A percentile compares a stretch with the other conserved stretches of the same genome.
phyloP scores from a whole-genome alignment of 2,329 filamentous ascomycete genomes.

The Hypoxylon sp. region DNA sequence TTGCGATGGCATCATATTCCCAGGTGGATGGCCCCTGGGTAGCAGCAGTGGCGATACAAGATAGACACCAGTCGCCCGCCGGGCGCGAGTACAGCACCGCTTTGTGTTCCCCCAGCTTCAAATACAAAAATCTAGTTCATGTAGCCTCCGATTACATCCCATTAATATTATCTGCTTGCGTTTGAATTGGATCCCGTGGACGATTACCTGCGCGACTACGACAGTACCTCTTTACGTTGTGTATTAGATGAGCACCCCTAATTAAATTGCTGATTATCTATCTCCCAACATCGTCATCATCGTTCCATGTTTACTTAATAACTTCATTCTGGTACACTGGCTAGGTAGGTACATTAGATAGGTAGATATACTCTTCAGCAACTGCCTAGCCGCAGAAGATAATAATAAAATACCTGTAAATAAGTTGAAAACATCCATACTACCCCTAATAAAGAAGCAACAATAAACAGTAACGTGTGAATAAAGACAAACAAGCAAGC shows the following conservation, averaged over 20 bases:
- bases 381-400: slow-evolving; percentile 2
- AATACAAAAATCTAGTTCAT: slow-evolving; percentile 1
- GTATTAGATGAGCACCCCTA: too few species aligned
- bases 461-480: slow-evolving; percentile 5
- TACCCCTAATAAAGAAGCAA: slow-evolving; percentile 4
- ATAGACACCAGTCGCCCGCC: slow-evolving; percentile 2
- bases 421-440: neutral
- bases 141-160: slow-evolving; percentile 10
- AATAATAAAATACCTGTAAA: slow-evolving; percentile 3
- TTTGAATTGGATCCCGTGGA: slow-evolving; percentile 16
- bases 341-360: slow-evolving; percentile 27
- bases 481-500: slow-evolving; percentile 19
- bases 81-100: slow-evolving; percentile 15
- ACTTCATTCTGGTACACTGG: slow-evolving; percentile 34
- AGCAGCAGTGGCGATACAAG: slow-evolving; percentile 4
- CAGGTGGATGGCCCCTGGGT: too few species aligned
- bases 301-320: slow-evolving; percentile 22
- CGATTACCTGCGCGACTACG: slow-evolving; percentile 10
- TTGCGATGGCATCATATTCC: too few species aligned
- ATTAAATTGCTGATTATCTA: too few species aligned
- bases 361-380: slow-evolving; percentile 12
- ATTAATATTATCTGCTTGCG: slow-evolving; percentile 16
- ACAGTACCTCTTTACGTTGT: neutral
- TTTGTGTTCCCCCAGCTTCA: slow-evolving; percentile 22
- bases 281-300: slow-evolving; percentile 18